Conservation (phyloP, 495 filamentous ascomycete genomes). For the Xylaria acuta region DNA sequence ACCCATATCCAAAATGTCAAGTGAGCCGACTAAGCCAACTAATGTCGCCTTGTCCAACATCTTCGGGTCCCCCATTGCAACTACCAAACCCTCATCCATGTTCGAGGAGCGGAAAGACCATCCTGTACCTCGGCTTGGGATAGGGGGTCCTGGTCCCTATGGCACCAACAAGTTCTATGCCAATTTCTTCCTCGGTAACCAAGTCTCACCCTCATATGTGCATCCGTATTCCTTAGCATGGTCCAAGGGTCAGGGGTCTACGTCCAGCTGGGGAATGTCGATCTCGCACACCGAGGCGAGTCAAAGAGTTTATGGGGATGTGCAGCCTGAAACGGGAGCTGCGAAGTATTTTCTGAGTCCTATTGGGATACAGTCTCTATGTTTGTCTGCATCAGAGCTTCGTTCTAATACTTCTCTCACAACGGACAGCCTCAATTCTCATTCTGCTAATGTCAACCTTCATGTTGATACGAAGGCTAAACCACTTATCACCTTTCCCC, state of each 20-base stretch:
- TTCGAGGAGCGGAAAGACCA: conserved; percentile 58
- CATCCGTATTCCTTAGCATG: conserved; percentile 86
- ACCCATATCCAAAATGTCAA: conserved; percentile 5
- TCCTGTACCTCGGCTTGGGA: conserved; percentile 48
- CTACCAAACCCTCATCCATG: conserved; percentile 59
- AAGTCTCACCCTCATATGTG: conserved; percentile 74
- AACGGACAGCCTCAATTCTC: conserved; percentile 66
- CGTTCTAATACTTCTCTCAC: conserved; percentile 63
- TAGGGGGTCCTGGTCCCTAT: conserved; percentile 59
- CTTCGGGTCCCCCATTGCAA: conserved; percentile 65
- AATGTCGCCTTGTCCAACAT: conserved; percentile 44
- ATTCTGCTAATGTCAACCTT: conserved; percentile 77
- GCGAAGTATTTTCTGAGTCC: conserved; percentile 81
- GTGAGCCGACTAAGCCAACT: conserved; percentile 30
- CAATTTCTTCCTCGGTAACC: conserved; percentile 82
- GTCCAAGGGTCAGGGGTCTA: conserved; percentile 70
- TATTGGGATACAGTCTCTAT: conserved; percentile 78
- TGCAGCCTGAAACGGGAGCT: conserved; percentile 56
- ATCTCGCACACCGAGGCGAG: conserved; percentile 72
- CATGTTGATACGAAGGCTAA: conserved; percentile 56
- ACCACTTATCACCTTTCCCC: conserved; percentile 72
- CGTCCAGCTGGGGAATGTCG: conserved; percentile 76
- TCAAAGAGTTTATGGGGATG: conserved; percentile 67
- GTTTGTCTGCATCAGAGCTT: conserved; percentile 80
- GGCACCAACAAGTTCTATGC: conserved; percentile 93